phyloP scores from a whole-genome alignment of 805 yeast species.

The Metschnikowia amazonensis region DNA sequence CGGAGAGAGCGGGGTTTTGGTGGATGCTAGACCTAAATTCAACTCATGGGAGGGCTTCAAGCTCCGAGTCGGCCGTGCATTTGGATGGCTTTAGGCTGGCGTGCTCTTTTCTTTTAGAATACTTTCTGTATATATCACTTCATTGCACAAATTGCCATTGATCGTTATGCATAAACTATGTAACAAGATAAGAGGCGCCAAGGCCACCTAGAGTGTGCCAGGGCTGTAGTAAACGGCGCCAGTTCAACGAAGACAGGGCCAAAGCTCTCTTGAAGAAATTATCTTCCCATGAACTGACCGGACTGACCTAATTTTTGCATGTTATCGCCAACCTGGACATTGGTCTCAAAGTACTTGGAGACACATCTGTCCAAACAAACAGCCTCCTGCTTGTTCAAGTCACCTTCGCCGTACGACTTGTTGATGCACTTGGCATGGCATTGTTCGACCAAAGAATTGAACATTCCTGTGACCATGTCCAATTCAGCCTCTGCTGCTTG shows the following conservation, averaged over 20 bases:
- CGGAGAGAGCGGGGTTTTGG: constrained; percentile 50
- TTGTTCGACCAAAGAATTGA: constrained; percentile 82
- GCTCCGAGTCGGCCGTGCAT: constrained; percentile 60
- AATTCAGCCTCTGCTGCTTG: constrained; percentile 95
- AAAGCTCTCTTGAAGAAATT: constrained; percentile 4
- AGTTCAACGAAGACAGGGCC: neutral
- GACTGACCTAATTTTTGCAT: constrained; percentile 47
- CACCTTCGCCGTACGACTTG: constrained; percentile 64
- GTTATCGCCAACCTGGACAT: constrained; percentile 87
- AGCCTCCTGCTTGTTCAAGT: constrained; percentile 73
- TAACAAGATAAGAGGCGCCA: constrained; percentile 3
- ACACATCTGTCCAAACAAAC: constrained; percentile 94
- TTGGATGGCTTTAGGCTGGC: constrained; percentile 36
- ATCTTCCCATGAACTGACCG: constrained; percentile 46
- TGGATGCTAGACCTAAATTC: constrained; percentile 91
- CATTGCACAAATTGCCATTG: constrained; percentile 1
- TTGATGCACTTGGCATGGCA: constrained; percentile 85
- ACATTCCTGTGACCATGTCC: constrained; percentile 97
- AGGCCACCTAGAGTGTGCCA: neutral
- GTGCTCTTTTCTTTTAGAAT: neutral
- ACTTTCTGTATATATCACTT: constrained; percentile 3
- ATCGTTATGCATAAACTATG: constrained; percentile 5
- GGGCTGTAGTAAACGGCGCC: neutral
- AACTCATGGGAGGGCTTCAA: constrained; percentile 77
- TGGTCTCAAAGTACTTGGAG: constrained; percentile 88